Evolutionary conservation across 2,329 filamentous ascomycete species (phyloP).

Genomic region (Exophiala alcalophila): DNA sequence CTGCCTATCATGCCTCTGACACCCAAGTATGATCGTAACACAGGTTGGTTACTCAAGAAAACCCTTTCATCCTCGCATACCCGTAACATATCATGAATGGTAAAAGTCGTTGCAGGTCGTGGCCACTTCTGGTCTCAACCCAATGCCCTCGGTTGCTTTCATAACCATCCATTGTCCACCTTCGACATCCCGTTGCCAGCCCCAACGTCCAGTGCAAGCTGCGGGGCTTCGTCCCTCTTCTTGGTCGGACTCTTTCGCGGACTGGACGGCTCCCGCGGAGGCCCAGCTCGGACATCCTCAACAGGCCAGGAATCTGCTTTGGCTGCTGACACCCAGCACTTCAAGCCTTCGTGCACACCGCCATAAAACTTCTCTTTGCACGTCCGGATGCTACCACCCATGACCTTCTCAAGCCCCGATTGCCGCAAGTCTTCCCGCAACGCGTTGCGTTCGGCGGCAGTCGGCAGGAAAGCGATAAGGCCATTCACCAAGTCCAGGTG

Average conservation of each 20-base stretch:
- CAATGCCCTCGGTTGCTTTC: too few relatives aligned
- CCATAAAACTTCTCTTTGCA: slow-evolving; percentile 99
- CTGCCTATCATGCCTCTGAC: too few relatives aligned
- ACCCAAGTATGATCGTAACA: too few relatives aligned
- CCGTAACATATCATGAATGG: too few relatives aligned
- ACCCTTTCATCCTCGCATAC: too few relatives aligned
- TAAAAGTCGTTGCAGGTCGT: too few relatives aligned
- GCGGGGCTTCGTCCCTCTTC: slow-evolving; percentile 50
- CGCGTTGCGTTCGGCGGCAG: slow-evolving; percentile 65
- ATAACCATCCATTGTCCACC: slow-evolving; percentile 28
- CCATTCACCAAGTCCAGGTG: slow-evolving; percentile 93
- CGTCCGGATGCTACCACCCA: slow-evolving; percentile 78
- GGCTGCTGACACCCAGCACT: slow-evolving; percentile 86
- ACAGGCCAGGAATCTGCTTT: slow-evolving; percentile 86
- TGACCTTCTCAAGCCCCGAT: slow-evolving; percentile 86
- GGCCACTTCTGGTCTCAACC: too few relatives aligned
- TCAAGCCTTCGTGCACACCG: slow-evolving; percentile 80
- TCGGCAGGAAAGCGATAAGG: slow-evolving; percentile 76
- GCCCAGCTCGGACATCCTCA: slow-evolving; percentile 64
- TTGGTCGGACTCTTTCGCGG: slow-evolving; percentile 50
- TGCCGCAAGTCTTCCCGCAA: slow-evolving; percentile 75
- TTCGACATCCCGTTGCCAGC: slow-evolving; percentile 20
- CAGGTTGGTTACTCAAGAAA: too few relatives aligned
- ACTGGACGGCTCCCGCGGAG: slow-evolving; percentile 41
- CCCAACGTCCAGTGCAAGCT: slow-evolving; percentile 52